Evolutionary conservation across 2,329 filamentous ascomycete species (phyloP).

Genomic region (Neofusicoccum laricinum): DNA sequence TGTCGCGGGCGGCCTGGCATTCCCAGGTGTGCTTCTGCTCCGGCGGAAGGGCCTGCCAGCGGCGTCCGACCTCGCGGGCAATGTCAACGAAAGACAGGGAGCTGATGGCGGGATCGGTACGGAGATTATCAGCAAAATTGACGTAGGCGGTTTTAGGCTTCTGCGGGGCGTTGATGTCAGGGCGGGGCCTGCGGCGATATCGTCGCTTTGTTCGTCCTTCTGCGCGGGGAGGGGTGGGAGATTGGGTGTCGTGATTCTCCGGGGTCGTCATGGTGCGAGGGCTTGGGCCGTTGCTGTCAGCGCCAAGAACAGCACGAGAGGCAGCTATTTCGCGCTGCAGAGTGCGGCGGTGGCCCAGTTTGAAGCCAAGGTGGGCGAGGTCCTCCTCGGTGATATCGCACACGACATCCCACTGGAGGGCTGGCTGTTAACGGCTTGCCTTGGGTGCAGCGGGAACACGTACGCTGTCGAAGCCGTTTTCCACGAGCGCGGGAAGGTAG

Average conservation of each 20-base stretch:
- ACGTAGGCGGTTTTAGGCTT: constrained; percentile 43
- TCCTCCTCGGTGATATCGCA: constrained; percentile 41
- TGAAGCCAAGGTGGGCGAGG: constrained; percentile 35
- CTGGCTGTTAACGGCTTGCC: neutral
- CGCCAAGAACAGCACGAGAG: constrained; percentile 30
- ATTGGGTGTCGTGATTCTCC: constrained; percentile 19
- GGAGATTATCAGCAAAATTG: constrained; percentile 40
- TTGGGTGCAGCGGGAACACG: neutral
- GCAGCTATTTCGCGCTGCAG: constrained; percentile 41
- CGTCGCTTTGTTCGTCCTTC: constrained; percentile 32
- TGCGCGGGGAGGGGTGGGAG: constrained; percentile 24
- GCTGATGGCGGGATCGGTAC: constrained; percentile 33
- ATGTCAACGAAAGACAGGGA: constrained; percentile 38
- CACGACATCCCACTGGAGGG: constrained; percentile 34
- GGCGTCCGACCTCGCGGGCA: constrained; percentile 35
- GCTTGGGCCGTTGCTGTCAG: constrained; percentile 18
- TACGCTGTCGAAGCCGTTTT: constrained; percentile 34
- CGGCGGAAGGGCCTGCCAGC: constrained; percentile 35
- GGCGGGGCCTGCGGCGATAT: constrained; percentile 36
- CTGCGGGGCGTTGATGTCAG: constrained; percentile 37
- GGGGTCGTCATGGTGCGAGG: neutral
- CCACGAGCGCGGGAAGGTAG: constrained; percentile 28
- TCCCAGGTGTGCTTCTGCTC: constrained; percentile 39
- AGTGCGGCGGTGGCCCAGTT: constrained; percentile 37
- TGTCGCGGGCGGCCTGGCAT: constrained; percentile 34